A percentile compares a stretch with the other conserved stretches of the same genome.
phyloP scores from a whole-genome alignment of 2,329 filamentous ascomycete genomes.

The Cladosporium austrohemisphaericum region DNA sequence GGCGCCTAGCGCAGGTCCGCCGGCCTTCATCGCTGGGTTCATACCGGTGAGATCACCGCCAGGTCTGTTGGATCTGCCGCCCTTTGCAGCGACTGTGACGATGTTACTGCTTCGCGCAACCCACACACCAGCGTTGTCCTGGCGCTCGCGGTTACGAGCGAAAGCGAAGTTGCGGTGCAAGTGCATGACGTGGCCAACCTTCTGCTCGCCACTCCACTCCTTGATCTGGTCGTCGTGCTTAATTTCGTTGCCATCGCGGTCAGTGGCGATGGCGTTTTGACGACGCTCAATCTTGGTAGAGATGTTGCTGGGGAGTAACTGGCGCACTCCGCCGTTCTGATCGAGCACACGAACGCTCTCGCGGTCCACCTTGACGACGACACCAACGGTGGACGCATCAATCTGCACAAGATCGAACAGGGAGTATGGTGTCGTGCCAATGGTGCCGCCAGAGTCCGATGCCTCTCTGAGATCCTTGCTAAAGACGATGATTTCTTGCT shows the following conservation, averaged over 20 bases:
- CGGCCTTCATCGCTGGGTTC: constrained; percentile 79
- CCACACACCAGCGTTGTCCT: constrained; percentile 85
- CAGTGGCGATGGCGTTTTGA: constrained; percentile 76
- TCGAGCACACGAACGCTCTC: constrained; percentile 88
- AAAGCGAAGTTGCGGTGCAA: constrained; percentile 93
- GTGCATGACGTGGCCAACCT: constrained; percentile 85
- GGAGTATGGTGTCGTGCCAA: constrained; percentile 80
- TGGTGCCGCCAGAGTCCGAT: constrained; percentile 83
- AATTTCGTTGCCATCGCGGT: constrained; percentile 90
- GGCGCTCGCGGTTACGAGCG: constrained; percentile 75
- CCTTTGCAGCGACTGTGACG: constrained; percentile 88
- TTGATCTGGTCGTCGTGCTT: constrained; percentile 87
- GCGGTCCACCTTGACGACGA: constrained; percentile 90
- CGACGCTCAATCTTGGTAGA: constrained; percentile 83
- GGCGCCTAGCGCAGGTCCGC: constrained; percentile 50
- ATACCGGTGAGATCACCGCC: constrained; percentile 81
- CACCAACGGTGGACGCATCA: constrained; percentile 86
- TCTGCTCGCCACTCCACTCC: constrained; percentile 79
- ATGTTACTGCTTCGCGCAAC: constrained; percentile 83
- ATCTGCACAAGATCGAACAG: constrained; percentile 93
- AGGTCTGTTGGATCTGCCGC: constrained; percentile 68
- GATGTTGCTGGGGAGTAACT: constrained; percentile 85
- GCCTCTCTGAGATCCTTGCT: constrained; percentile 95
- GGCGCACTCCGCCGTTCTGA: constrained; percentile 78
- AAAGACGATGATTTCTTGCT: constrained; percentile 93